A percentile compares a stretch with the other conserved stretches of the same genome.
Evolutionary conservation across 164 flowering plant species (phyloP).

Genomic region (Aristolochia fimbriata): DNA sequence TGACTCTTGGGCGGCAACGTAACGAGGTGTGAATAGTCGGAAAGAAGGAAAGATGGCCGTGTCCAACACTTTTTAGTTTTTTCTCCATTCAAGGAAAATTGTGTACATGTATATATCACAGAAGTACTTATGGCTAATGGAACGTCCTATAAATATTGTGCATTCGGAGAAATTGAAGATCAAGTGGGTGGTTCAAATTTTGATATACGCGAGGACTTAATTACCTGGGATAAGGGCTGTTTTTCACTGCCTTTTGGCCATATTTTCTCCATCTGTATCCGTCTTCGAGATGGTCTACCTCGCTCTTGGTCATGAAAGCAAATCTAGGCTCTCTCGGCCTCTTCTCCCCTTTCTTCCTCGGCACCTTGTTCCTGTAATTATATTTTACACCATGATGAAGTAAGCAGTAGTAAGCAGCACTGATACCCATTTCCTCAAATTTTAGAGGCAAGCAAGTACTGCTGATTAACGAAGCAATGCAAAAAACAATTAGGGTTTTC

Average conservation of each 20-base stretch:
- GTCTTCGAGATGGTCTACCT: slow-evolving; percentile 87
- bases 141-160: not conserved
- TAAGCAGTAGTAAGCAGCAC: no score
- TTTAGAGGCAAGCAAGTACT: no score
- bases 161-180: not conserved
- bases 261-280: slow-evolving; percentile 90
- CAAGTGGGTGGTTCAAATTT: not conserved
- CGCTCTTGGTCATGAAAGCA: slow-evolving; percentile 88
- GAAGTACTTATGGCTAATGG: not conserved
- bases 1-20: no score
- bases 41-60: no score
- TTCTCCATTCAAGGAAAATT: no score
- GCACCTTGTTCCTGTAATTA: slow-evolving; percentile 37
- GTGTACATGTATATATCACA: no score
- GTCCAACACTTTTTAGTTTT: no score
- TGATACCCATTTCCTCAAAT: no score
- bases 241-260: slow-evolving; percentile 81
- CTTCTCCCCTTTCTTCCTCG: slow-evolving; percentile 60
- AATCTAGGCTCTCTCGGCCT: slow-evolving; percentile 55
- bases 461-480: not conserved
- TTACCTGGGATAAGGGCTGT: slow-evolving; percentile 77
- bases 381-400: not conserved
- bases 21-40: no score
- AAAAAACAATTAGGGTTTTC: not conserved
- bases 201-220: not conserved